Evolutionary conservation across 2,329 filamentous ascomycete species (phyloP).

Genomic region (Onygenales sp.): DNA sequence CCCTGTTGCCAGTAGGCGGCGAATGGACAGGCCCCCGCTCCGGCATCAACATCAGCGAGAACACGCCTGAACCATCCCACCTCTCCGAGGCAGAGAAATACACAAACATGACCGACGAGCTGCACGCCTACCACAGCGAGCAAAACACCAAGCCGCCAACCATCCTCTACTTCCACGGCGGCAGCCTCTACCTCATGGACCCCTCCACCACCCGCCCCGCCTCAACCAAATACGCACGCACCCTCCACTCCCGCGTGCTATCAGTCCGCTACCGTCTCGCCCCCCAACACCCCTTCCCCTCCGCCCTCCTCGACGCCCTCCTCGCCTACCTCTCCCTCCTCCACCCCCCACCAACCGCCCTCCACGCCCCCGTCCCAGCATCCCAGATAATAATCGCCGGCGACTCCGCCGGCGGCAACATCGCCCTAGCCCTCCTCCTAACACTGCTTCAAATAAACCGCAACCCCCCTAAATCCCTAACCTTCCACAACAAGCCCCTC

Average conservation of each 20-base stretch:
- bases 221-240: not conserved
- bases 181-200: slow-evolving; percentile 13
- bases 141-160: slow-evolving; percentile 4
- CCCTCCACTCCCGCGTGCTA: not conserved
- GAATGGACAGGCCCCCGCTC: slow-evolving; percentile 17
- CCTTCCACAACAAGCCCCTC: no score
- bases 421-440: no score
- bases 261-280: not conserved
- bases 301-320: not conserved
- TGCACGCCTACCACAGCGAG: slow-evolving; percentile 6
- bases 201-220: not conserved
- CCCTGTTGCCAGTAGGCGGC: slow-evolving; percentile 11
- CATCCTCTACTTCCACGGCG: slow-evolving; percentile 22
- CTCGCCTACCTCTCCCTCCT: not conserved
- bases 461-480: not conserved
- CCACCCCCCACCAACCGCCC: no score
- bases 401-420: no score
- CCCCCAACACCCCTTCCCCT: no score
- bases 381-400: no score
- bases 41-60: slow-evolving; percentile 5
- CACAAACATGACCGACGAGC: slow-evolving; percentile 13
- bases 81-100: slow-evolving; percentile 17
- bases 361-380: no score
- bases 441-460: no score
- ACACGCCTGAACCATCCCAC: slow-evolving; percentile 9